These are phyloP conservation scores for Codiaeum variegatum DNA, from an alignment of 441 rosid species.

Conservation along the genomic window DNA sequence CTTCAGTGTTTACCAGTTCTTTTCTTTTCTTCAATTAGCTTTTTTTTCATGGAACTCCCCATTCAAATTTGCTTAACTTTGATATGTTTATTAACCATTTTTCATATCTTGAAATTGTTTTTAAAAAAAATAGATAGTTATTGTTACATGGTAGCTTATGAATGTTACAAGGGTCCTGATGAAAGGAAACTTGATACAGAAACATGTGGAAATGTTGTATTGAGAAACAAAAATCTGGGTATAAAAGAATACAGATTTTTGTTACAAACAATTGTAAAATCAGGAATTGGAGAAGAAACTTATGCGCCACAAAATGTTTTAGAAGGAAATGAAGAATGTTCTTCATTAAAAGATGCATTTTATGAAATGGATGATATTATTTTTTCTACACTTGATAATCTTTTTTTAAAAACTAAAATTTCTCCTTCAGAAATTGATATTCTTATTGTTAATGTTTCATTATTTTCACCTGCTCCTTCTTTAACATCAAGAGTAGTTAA, in stretches of 20 bases:
- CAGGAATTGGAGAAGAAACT: slow-evolving; percentile 71
- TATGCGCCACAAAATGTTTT: slow-evolving; percentile 49
- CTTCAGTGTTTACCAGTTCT: too few relatives aligned
- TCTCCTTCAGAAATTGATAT: slow-evolving; percentile 53
- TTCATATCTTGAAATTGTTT: slow-evolving; percentile 30
- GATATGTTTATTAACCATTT: slow-evolving; percentile 23
- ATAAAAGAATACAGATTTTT: slow-evolving; percentile 60
- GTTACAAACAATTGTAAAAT: slow-evolving; percentile 47
- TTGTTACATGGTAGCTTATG: slow-evolving; percentile 67
- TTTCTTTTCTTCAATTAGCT: too few relatives aligned
- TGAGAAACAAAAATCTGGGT: slow-evolving; percentile 49
- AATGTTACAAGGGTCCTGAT: slow-evolving; percentile 57
- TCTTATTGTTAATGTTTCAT: slow-evolving; percentile 54
- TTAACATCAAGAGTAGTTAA: slow-evolving; percentile 50
- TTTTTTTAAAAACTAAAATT: slow-evolving; percentile 39
- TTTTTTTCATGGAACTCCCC: slow-evolving; percentile 35
- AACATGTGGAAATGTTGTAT: slow-evolving; percentile 37
- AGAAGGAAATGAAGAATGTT: slow-evolving; percentile 45
- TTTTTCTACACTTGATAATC: slow-evolving; percentile 44
- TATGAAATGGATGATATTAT: slow-evolving; percentile 56
- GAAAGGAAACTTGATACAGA: slow-evolving; percentile 61
- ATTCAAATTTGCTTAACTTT: slow-evolving; percentile 20
- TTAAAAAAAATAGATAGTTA: slow-evolving; percentile 32
- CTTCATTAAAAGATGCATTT: slow-evolving; percentile 38
- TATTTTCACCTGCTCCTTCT: slow-evolving; percentile 61